A percentile compares a stretch with the other conserved stretches of the same genome.
phyloP scores from a whole-genome alignment of 345 rosid genomes.

The Eutrema japonicum region DNA sequence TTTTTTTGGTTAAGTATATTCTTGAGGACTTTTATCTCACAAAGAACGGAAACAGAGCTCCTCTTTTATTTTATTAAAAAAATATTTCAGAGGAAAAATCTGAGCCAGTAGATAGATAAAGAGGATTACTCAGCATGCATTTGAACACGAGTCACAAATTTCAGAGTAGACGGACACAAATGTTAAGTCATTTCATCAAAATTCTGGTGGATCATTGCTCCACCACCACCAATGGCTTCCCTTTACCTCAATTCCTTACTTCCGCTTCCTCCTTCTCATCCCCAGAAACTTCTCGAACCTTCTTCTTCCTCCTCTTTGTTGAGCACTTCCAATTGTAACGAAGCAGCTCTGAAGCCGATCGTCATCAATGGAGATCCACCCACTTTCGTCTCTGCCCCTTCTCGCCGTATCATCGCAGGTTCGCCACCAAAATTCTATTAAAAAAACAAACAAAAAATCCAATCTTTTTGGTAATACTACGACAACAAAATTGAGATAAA shows the following conservation, averaged over 20 bases:
- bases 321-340: constrained; percentile 31
- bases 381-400: constrained; percentile 89
- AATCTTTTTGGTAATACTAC: constrained; percentile 10
- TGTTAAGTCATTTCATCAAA: constrained; percentile 27
- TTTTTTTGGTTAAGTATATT: no score
- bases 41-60: background rate
- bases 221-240: constrained; percentile 59
- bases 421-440: background rate
- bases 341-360: constrained; percentile 61
- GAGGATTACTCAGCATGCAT: constrained; percentile 37
- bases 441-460: background rate
- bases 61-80: background rate
- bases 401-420: constrained; percentile 92
- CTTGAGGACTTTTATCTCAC: no score
- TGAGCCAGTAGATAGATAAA: constrained; percentile 36
- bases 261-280: constrained; percentile 53
- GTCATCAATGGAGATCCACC: constrained; percentile 77
- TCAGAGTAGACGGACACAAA: constrained; percentile 29
- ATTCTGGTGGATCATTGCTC: constrained; percentile 34
- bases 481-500: background rate
- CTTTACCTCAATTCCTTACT: constrained; percentile 63
- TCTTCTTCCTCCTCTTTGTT: constrained; percentile 43
- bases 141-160: constrained; percentile 20
- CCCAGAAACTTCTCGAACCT: constrained; percentile 52
- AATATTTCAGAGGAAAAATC: constrained; percentile 3